Evolutionary conservation across 2,329 filamentous ascomycete species (phyloP).

Genomic region (Erysiphe pulchra): DNA sequence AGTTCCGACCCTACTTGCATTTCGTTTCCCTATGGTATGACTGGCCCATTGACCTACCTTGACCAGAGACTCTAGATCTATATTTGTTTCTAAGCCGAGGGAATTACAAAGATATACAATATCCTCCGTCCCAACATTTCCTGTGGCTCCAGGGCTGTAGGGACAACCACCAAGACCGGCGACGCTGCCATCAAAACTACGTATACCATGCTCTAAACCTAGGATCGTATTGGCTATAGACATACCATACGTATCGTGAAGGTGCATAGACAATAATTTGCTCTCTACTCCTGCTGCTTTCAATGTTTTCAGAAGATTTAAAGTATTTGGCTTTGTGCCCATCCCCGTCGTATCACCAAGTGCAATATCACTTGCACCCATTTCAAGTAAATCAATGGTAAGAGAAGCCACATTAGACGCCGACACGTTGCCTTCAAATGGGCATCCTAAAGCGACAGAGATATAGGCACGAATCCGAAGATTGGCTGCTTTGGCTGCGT

Average conservation of each 20-base stretch:
- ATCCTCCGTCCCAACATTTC: conserved; percentile 69
- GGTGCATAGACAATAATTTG: conserved; percentile 56
- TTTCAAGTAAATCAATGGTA: conserved; percentile 45
- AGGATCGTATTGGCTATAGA: conserved; percentile 63
- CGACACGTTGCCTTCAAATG: conserved; percentile 42
- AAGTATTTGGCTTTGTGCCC: conserved; percentile 51
- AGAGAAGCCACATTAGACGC: conserved; percentile 38
- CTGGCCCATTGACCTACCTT: conserved; percentile 53
- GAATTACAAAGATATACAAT: conserved; percentile 55
- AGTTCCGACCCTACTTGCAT: conserved; percentile 36
- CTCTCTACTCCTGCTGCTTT: conserved; percentile 38
- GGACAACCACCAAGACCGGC: conserved; percentile 65
- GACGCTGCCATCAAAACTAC: conserved; percentile 58
- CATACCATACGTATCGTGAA: conserved; percentile 74
- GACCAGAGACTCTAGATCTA: conserved; percentile 39
- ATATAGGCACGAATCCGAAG: conserved; percentile 56
- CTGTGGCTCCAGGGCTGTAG: conserved; percentile 63
- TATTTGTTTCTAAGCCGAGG: conserved; percentile 47
- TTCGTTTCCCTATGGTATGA: conserved; percentile 30
- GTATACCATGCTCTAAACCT: conserved; percentile 49
- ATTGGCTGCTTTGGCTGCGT: conserved; percentile 34
- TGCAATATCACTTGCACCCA: conserved; percentile 77
- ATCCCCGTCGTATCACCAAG: conserved; percentile 80
- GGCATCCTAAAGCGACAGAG: conserved; percentile 57
- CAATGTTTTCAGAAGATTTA: conserved; percentile 36